Evolutionary conservation across 169 alveolate genomes (phyloP).

Genomic region (Eimeria necatrix): DNA sequence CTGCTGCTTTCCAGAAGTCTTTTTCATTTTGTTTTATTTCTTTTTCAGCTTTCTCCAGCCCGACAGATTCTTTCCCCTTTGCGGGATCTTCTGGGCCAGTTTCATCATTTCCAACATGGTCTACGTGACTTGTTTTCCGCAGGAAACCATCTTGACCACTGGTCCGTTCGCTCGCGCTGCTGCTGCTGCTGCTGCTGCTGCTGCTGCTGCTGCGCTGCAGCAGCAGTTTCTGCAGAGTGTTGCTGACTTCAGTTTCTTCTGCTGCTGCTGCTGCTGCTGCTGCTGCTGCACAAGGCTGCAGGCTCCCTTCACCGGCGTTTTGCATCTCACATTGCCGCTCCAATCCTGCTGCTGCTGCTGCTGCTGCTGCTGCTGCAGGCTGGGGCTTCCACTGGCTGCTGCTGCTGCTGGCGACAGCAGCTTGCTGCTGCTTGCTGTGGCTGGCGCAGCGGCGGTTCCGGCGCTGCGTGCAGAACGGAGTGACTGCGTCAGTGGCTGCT

Average conservation of each 20-base stretch:
- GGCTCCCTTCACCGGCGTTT: too few species aligned
- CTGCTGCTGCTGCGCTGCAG: too few species aligned
- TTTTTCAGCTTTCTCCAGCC: not conserved
- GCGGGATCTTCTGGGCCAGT: constrained; percentile 29
- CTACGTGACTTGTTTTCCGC: not conserved
- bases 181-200: too few species aligned
- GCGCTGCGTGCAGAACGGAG: too few species aligned
- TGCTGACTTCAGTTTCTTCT: too few species aligned
- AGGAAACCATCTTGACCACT: not conserved
- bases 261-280: too few species aligned
- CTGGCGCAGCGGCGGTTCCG: too few species aligned
- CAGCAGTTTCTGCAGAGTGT: too few species aligned
- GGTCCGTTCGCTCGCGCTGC: too few species aligned
- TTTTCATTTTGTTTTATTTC: not conserved
- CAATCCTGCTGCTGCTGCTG: not conserved
- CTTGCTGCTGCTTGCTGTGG: too few species aligned
- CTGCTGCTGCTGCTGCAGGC: not conserved
- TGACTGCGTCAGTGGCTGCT: constrained; percentile 88
- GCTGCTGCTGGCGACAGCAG: constrained; percentile 86
- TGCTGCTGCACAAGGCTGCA: too few species aligned
- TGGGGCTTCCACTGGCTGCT: constrained; percentile 89
- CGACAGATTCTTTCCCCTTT: not conserved
- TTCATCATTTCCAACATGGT: not conserved
- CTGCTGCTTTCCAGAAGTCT: not conserved
- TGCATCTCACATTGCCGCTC: too few species aligned